Evolutionary conservation across 306 rosid species (phyloP).

Genomic region (Cucurbita moschata): DNA sequence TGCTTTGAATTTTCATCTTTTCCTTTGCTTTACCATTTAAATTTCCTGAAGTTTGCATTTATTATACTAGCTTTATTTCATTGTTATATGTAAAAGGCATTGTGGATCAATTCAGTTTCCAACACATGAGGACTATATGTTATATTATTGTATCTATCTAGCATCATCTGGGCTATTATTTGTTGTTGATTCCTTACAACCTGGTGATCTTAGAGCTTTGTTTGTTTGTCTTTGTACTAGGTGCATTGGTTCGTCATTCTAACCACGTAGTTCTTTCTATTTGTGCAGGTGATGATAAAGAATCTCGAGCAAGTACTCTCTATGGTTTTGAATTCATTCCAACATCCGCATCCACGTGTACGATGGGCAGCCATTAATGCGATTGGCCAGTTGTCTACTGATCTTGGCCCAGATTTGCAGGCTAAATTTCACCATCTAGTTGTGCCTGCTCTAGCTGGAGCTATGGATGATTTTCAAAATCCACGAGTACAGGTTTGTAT

Average conservation of each 20-base stretch:
- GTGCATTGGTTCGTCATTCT: not conserved
- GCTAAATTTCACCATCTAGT: slow-evolving; percentile 68
- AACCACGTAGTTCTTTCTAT: not conserved
- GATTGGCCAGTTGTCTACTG: slow-evolving; percentile 91
- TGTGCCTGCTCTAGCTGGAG: slow-evolving; percentile 75
- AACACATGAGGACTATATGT: not conserved
- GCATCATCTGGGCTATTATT: not conserved
- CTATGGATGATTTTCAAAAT: slow-evolving; percentile 96
- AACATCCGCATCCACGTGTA: slow-evolving; percentile 91
- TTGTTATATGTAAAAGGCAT: not conserved
- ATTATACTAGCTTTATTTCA: not conserved
- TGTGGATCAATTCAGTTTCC: not conserved
- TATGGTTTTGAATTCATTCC: slow-evolving; percentile 86
- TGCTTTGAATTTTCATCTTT: not conserved
- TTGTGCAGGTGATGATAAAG: slow-evolving; percentile 78
- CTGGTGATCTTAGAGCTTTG: not conserved
- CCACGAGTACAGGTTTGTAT: slow-evolving; percentile 87
- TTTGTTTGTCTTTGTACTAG: not conserved
- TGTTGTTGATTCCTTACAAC: not conserved
- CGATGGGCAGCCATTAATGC: slow-evolving; percentile 99
- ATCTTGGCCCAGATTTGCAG: slow-evolving; percentile 97
- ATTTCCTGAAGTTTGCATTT: not conserved
- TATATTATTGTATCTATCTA: no score
- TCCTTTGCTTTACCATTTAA: not conserved
- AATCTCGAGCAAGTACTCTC: slow-evolving; percentile 92